Evolutionary conservation across 495 filamentous ascomycete species (phyloP).

Genomic region (Hypoxylon subgilvum): DNA sequence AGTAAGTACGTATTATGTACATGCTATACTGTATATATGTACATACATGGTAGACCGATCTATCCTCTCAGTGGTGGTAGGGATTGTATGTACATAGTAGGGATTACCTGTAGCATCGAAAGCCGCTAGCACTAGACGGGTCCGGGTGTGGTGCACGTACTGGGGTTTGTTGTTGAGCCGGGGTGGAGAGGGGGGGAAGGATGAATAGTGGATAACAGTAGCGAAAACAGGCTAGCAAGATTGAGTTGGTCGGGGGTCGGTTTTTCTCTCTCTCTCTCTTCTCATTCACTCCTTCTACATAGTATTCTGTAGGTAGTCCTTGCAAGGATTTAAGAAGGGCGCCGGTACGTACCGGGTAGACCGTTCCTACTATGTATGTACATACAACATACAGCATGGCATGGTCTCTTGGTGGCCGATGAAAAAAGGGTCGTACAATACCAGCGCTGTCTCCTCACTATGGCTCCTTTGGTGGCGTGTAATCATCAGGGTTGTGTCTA

Average conservation of each 20-base stretch:
- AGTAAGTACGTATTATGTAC: background rate
- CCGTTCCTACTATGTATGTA: conserved; percentile 2
- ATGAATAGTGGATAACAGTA: conserved; percentile 38
- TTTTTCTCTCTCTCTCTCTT: background rate
- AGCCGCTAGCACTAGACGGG: conserved; percentile 38
- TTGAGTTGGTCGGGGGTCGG: conserved; percentile 31
- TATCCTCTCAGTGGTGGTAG: conserved; percentile 9
- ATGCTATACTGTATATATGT: too few species aligned
- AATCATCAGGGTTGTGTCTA: conserved; percentile 38
- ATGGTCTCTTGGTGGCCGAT: conserved; percentile 35
- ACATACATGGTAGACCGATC: conserved; percentile 17
- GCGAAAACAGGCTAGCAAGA: conserved; percentile 31
- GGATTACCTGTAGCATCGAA: conserved; percentile 34
- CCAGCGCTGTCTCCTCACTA: conserved; percentile 37
- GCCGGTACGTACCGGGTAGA: conserved; percentile 17
- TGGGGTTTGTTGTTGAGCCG: conserved; percentile 41
- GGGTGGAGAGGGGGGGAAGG: conserved; percentile 35
- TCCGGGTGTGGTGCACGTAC: conserved; percentile 39
- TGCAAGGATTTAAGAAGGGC: conserved; percentile 14
- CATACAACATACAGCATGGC: conserved; percentile 32
- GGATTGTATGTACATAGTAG: conserved; percentile 6
- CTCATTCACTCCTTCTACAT: background rate
- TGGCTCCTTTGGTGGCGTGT: conserved; percentile 43
- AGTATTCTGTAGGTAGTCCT: too few species aligned
- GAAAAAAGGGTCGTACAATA: conserved; percentile 37